Evolutionary conservation across 2,329 filamentous ascomycete genomes (phyloP), one percentile per base, ranked within the genome.

Genomic region (Aspergillus sp.): DNA sequence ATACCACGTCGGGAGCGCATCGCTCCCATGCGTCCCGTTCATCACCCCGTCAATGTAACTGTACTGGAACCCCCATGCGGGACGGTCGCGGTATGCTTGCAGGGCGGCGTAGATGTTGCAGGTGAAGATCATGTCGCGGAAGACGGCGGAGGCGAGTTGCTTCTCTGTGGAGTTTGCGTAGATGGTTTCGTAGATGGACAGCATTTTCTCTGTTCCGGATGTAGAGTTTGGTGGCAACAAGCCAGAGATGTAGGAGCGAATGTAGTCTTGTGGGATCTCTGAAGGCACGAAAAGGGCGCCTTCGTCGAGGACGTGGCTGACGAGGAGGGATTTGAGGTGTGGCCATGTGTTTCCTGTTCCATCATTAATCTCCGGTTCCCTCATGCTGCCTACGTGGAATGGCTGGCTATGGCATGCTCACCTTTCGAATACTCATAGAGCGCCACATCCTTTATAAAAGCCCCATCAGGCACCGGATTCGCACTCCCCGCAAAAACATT

Each of bases 221-320:
- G 34, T 41, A 1, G 34, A 41, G 34, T 41, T 41, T 13, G 34
- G 8, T 13, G 34, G 34, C 8, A 41, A 11, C 8, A 41, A 11
- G 34, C 34, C 34, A 11, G 34, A 41, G 34, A 41, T 41, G 9
- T 41, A 41, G 11, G 34, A 41, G 11, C 15, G 4, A 11, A 41
- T 41, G 34, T 41, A 46, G 45, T 17, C 31, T 22, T 25, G 23
- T 31, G 54, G 54, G 8, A 57, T 34, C 28, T 43, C 43, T 5
- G 34, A 9, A 4, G 54, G 54, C n/a, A 57, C 23, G 43, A 46
- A 22, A 25, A 57, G 41, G 43, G 43, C 48, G 2, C 22, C 23
- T 34, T 57, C 54, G 43, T 57, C 54, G 3, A 57, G 30, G 7
- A 57, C 54, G 45, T 57, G 41, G 43, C 23, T 19, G 22, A 57